These are phyloP conservation scores for Notholithocarpus densiflorus DNA, from an alignment of 306 rosid species.

Conservation along the genomic window DNA sequence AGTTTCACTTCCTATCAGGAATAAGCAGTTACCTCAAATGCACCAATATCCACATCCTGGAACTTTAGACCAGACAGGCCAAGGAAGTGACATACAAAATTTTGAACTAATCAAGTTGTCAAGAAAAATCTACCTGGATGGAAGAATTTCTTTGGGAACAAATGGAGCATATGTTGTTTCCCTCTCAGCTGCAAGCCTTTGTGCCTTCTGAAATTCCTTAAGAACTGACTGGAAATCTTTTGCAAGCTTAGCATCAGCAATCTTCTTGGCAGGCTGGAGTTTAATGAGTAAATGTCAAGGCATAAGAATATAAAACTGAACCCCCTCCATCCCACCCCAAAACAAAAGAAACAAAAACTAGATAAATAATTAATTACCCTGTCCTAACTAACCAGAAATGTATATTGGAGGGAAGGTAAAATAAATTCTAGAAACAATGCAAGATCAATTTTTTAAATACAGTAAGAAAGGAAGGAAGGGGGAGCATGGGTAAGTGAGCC, in stretches of 20 bases:
- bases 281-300: slow-evolving; percentile 1
- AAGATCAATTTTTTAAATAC: neutral
- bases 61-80: neutral
- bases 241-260: slow-evolving; percentile 92
- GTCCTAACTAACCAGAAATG: neutral
- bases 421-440: neutral
- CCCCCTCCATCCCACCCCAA: neutral
- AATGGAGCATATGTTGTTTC: slow-evolving; percentile 89
- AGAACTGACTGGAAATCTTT: slow-evolving; percentile 92
- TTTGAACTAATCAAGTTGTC: neutral
- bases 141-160: slow-evolving; percentile 67
- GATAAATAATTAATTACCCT: neutral
- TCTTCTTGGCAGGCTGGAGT: slow-evolving; percentile 83
- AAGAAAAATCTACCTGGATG: slow-evolving; percentile 55
- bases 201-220: slow-evolving; percentile 94
- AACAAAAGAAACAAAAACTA: neutral
- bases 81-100: neutral
- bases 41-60: neutral
- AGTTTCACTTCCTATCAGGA: neutral
- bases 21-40: neutral
- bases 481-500: neutral
- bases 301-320: slow-evolving; percentile 9
- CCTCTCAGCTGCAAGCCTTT: slow-evolving; percentile 94
- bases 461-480: neutral
- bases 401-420: neutral